Evolutionary conservation across 2,329 filamentous ascomycete species (phyloP).

Genomic region (Colletotrichum sp.): DNA sequence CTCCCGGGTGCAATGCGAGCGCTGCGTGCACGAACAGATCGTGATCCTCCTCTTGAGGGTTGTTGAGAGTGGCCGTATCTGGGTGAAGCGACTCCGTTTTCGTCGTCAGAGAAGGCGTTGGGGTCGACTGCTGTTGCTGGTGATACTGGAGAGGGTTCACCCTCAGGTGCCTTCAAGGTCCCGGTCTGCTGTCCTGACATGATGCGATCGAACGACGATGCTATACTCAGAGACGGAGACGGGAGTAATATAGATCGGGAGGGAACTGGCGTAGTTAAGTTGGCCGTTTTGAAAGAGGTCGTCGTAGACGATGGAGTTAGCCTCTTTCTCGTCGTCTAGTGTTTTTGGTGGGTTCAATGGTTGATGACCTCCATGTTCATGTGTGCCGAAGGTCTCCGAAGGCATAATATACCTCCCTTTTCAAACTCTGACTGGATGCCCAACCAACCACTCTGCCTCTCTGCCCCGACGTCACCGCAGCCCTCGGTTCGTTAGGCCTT

Average conservation of each 20-base stretch:
- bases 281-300: neutral
- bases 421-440: neutral
- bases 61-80: neutral
- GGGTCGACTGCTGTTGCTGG: conserved; percentile 21
- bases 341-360: neutral
- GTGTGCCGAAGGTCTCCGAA: neutral
- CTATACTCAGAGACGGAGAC: neutral
- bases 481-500: conserved; percentile 7
- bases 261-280: neutral
- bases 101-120: conserved; percentile 16
- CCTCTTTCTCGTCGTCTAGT: neutral
- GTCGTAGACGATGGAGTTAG: neutral
- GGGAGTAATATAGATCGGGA: neutral
- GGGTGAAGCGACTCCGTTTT: neutral
- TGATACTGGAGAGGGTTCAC: conserved; percentile 13
- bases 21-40: neutral
- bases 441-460: conserved; percentile 1
- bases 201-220: conserved; percentile 2
- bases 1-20: neutral
- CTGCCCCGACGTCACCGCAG: conserved; percentile 14
- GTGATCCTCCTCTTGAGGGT: conserved; percentile 8
- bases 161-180: conserved; percentile 9
- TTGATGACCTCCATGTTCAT: neutral
- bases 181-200: conserved; percentile 19
- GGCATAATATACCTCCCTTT: conserved; percentile 10